phyloP scores from a whole-genome alignment of 345 rosid species.

The Passiflora organensis region DNA sequence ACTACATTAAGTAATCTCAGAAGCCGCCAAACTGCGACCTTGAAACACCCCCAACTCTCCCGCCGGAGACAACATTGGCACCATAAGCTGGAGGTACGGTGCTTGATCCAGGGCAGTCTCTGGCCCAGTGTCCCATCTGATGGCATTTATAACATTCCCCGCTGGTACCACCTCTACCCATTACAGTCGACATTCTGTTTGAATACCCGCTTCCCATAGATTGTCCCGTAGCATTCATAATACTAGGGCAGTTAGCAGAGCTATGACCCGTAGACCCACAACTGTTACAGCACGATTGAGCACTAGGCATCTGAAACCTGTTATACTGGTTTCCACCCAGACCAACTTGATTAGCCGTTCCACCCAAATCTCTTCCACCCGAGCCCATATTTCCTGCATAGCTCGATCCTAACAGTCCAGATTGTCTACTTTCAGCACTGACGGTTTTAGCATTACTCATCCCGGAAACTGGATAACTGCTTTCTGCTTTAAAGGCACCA shows the following conservation, averaged over 20 bases:
- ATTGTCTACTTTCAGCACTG: conserved; percentile 30
- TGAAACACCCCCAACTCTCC: conserved; percentile 44
- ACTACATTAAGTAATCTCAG: conserved; percentile 10
- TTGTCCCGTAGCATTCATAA: conserved; percentile 47
- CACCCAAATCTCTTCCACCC: conserved; percentile 27
- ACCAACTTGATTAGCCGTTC: conserved; percentile 36
- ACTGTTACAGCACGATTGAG: conserved; percentile 33
- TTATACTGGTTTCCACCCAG: conserved; percentile 45
- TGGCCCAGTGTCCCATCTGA: conserved; percentile 66
- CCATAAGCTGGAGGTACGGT: conserved; percentile 41
- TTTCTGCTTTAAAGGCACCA: conserved; percentile 30
- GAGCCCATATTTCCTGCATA: conserved; percentile 13
- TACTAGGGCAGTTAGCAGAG: conserved; percentile 64
- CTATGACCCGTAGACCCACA: conserved; percentile 68
- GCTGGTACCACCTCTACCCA: conserved; percentile 20
- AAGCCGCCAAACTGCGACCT: conserved; percentile 47
- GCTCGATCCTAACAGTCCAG: conserved; percentile 22
- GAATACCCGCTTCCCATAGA: conserved; percentile 28
- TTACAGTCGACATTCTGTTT: conserved; percentile 29
- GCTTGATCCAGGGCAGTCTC: conserved; percentile 46
- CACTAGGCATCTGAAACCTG: conserved; percentile 22
- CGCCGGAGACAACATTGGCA: conserved; percentile 27
- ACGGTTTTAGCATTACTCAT: conserved; percentile 21
- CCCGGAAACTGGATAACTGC: conserved; percentile 22
- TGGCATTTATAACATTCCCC: conserved; percentile 55